Evolutionary conservation across 345 rosid species (phyloP).

Genomic region (Nephelium lappaceum): DNA sequence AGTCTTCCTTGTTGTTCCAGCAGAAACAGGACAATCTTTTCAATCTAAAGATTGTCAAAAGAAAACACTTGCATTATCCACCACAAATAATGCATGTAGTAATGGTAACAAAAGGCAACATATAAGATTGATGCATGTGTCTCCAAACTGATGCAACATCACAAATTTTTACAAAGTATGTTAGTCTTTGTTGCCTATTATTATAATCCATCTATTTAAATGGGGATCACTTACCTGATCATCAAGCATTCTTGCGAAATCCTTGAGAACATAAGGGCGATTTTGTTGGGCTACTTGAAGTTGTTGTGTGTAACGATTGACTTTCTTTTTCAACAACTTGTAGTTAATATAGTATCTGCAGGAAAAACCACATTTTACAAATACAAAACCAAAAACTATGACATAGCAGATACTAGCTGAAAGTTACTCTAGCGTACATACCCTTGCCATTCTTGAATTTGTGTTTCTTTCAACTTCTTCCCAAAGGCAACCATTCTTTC

Average conservation of each 20-base stretch:
- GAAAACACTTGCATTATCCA: slow-evolving; percentile 11
- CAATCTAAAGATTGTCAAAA: slow-evolving; percentile 45
- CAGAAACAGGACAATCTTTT: slow-evolving; percentile 59
- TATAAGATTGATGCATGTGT: too few relatives aligned
- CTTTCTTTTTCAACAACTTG: slow-evolving; percentile 55
- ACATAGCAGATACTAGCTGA: background rate
- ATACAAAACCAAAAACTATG: background rate
- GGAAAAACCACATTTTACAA: background rate
- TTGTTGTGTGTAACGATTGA: slow-evolving; percentile 46
- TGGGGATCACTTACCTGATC: slow-evolving; percentile 33
- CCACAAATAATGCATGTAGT: background rate
- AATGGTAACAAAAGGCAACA: background rate
- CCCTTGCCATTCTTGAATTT: slow-evolving; percentile 59
- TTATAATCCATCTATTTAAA: too few relatives aligned
- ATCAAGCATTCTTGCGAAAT: slow-evolving; percentile 53
- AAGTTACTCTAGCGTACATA: slow-evolving; percentile 20
- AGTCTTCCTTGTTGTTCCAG: slow-evolving; percentile 66
- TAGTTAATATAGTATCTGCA: slow-evolving; percentile 51
- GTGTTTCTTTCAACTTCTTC: slow-evolving; percentile 48
- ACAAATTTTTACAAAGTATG: background rate
- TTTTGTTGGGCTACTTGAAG: slow-evolving; percentile 31
- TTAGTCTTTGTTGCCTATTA: too few relatives aligned
- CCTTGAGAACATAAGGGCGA: slow-evolving; percentile 45
- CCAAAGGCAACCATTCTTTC: slow-evolving; percentile 57
- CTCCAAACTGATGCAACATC: background rate